Base-by-base conservation (phyloP, 495 filamentous ascomycete genomes). In the Haplographium delicatum region DNA sequence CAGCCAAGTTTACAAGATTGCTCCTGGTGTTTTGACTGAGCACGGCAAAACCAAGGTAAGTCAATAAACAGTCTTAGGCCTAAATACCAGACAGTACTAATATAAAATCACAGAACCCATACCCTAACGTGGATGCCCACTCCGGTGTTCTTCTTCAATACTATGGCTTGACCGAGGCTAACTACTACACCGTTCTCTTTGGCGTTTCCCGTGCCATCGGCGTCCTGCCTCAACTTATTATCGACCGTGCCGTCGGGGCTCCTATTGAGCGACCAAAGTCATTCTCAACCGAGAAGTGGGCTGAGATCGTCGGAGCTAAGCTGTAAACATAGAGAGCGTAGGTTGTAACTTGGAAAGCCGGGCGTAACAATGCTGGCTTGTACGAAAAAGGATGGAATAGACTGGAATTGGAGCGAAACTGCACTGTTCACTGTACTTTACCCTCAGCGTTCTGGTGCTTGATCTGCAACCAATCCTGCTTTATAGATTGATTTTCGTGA, bases 161-260 rank as follows among this genome's bases (percentile, higher is more conserved):
- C 81, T 98, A 98, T 72, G 93, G 93, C 61, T 77, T 98, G 69
- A 97, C 86, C 53, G 91, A 98, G 79, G 85, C 93, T 68, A 96
- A 84, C 84, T 98, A 93, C 84, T 98, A 98, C 84, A 98, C 93
- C 51, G 93, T 98, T 47, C 85, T 97, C 62, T 98, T 98, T 72
- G 93, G 93, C 80, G 94, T 98, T 18, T 95, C 90, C 56, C 86
- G 93, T 68, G 93, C 94, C 58, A 85, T 98, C 60, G 93, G 93
- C 84, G 93, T 97, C 54, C 84, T 97, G 51, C 94, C 93, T 53
- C 93, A 98, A 80, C 79, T 98, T 64, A 98, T 98, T 81, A 96
- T 97, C 67, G 93, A 98, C 81, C 94, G 93, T 70, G 93, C 93
- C 51, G 80, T 97, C 47, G 93, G 93, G 60, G 80, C 82, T 61